These are phyloP conservation scores for Monilinia fructigena DNA, from an alignment of 2,329 filamentous ascomycete genomes.

Conservation along the genomic window DNA sequence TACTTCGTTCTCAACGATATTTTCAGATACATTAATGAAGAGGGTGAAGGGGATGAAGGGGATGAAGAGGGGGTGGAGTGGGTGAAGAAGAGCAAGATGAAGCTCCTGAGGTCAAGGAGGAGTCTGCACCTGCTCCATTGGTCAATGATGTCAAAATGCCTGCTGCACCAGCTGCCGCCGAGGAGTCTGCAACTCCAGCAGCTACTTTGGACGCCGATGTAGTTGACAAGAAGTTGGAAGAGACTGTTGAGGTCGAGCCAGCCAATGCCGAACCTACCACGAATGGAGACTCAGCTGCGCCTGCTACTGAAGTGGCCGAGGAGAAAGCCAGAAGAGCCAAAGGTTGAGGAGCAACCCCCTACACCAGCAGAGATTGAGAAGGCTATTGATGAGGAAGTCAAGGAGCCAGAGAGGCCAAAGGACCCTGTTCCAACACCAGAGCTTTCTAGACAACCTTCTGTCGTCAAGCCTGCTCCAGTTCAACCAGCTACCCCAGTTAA, in stretches of 20 bases:
- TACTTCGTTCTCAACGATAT: conserved; percentile 99
- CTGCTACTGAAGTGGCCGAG: conserved; percentile 37
- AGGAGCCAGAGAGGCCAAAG: conserved; percentile 65
- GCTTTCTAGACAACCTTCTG: conserved; percentile 35
- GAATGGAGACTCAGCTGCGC: conserved; percentile 45
- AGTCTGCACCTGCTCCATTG: conserved; percentile 32
- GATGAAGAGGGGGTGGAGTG: conserved; percentile 53
- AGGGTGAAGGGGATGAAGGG: conserved; percentile 65
- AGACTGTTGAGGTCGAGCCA: conserved; percentile 48
- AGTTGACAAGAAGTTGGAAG: conserved; percentile 75
- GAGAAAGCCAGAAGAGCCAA: conserved; percentile 37
- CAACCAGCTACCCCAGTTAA: conserved; percentile 45
- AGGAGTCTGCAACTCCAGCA: conserved; percentile 36
- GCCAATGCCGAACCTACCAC: conserved; percentile 42
- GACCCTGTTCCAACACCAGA: conserved; percentile 56
- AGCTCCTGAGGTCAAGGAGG: conserved; percentile 37
- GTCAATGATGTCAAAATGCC: conserved; percentile 41
- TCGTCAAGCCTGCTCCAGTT: conserved; percentile 54
- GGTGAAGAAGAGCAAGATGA: conserved; percentile 68
- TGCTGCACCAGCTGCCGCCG: conserved; percentile 38
- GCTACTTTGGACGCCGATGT: conserved; percentile 48
- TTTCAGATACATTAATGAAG: conserved; percentile 87
- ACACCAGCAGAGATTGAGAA: conserved; percentile 52
- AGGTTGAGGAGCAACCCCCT: conserved; percentile 39
- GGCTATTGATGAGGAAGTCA: conserved; percentile 54